Evolutionary conservation across 352 stramenopile genomes (phyloP).

Genomic region (Globisporangium alternatum): DNA sequence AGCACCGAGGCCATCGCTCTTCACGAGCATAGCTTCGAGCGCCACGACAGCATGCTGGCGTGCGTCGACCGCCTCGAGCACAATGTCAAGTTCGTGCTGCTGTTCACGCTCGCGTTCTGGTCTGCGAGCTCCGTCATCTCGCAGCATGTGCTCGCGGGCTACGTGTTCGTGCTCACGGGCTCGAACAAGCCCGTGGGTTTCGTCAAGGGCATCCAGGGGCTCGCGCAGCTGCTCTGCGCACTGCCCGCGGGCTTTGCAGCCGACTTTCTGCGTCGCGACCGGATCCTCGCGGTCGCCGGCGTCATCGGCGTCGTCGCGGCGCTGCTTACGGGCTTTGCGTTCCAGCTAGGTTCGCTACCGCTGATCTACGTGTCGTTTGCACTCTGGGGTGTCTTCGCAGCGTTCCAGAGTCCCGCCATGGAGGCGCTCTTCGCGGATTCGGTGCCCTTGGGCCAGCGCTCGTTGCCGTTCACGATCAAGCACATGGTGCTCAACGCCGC

Average conservation of each 20-base stretch:
- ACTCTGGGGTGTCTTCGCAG: slow-evolving; percentile 79
- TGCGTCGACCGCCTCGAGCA: slow-evolving; percentile 34
- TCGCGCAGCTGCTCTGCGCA: slow-evolving; percentile 50
- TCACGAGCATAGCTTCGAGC: no score
- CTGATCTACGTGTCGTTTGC: slow-evolving; percentile 65
- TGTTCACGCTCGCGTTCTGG: slow-evolving; percentile 71
- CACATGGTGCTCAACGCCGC: slow-evolving; percentile 55
- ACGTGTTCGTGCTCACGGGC: slow-evolving; percentile 51
- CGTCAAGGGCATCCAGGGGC: slow-evolving; percentile 44
- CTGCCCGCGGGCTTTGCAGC: slow-evolving; percentile 54
- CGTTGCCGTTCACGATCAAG: slow-evolving; percentile 75
- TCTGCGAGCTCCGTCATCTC: slow-evolving; percentile 57
- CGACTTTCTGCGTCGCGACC: slow-evolving; percentile 53
- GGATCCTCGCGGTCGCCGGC: slow-evolving; percentile 38
- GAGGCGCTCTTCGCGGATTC: slow-evolving; percentile 87
- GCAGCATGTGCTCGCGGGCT: slow-evolving; percentile 55
- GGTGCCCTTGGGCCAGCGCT: slow-evolving; percentile 59
- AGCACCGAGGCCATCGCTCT: no score
- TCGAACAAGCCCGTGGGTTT: slow-evolving; percentile 46
- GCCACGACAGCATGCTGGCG: background rate
- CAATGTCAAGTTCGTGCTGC: slow-evolving; percentile 68
- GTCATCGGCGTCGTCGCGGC: slow-evolving; percentile 36
- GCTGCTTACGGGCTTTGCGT: slow-evolving; percentile 38
- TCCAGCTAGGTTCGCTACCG: slow-evolving; percentile 37
- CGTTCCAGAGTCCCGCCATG: slow-evolving; percentile 68